Evolutionary conservation across 2,329 filamentous ascomycete species (phyloP).

Genomic region (Aphanoascus verrucosus): DNA sequence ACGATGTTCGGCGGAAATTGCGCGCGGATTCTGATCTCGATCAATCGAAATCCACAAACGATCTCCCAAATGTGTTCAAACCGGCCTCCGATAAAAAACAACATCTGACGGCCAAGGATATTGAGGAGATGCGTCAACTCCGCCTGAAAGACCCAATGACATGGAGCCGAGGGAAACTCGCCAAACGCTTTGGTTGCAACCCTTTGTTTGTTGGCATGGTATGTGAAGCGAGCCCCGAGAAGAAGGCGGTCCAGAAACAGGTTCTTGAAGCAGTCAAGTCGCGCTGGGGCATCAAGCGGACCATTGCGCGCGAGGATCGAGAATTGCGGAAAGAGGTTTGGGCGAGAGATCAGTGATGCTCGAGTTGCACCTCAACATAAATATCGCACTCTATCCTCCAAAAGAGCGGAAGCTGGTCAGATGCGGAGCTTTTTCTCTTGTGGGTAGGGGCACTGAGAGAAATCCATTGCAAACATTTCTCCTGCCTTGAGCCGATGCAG

Average conservation of each 20-base stretch:
- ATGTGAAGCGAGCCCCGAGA: slow-evolving; percentile 42
- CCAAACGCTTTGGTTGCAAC: slow-evolving; percentile 53
- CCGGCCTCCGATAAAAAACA: slow-evolving; percentile 48
- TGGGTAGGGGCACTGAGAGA: too few species aligned
- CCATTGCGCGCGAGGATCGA: slow-evolving; percentile 51
- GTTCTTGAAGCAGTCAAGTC: slow-evolving; percentile 45
- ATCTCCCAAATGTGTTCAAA: slow-evolving; percentile 42
- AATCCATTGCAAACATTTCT: too few species aligned
- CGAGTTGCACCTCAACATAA: not conserved
- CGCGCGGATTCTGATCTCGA: slow-evolving; percentile 28
- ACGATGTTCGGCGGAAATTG: slow-evolving; percentile 45
- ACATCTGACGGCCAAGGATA: slow-evolving; percentile 46
- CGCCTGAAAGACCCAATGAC: slow-evolving; percentile 45
- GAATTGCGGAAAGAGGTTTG: slow-evolving; percentile 49
- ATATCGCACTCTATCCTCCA: not conserved
- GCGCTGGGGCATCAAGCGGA: slow-evolving; percentile 51
- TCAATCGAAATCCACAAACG: slow-evolving; percentile 18
- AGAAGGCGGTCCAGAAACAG: slow-evolving; percentile 39
- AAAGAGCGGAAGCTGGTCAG: too few species aligned
- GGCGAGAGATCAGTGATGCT: slow-evolving; percentile 44
- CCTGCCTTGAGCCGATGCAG: too few species aligned
- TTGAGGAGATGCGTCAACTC: slow-evolving; percentile 50
- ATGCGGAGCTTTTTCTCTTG: too few species aligned
- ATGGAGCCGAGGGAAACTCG: slow-evolving; percentile 51
- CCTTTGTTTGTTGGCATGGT: slow-evolving; percentile 53